A percentile compares a stretch with the other conserved stretches of the same genome.
phyloP scores from a whole-genome alignment of 108 stramenopile genomes.

The Pelagomonas calceolata region DNA sequence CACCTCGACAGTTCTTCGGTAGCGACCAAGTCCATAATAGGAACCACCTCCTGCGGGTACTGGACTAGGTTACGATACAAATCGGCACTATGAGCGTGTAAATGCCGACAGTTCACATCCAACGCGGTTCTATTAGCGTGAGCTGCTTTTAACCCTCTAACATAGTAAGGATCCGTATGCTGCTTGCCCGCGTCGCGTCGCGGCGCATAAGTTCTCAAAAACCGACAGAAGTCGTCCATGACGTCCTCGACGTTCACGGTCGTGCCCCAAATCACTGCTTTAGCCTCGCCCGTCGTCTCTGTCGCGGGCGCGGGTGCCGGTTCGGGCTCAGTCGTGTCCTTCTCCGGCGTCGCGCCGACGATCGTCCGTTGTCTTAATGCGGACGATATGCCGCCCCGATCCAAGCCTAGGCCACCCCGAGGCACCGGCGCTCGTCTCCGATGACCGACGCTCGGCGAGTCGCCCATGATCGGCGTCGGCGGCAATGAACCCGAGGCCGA shows the following conservation, averaged over 20 bases:
- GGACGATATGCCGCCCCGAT: too few relatives aligned
- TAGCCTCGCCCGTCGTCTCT: conserved; percentile 13
- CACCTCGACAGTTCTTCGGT: too few relatives aligned
- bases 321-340: too few relatives aligned
- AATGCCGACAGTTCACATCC: conserved; percentile 80
- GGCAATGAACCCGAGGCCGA: too few relatives aligned
- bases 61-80: conserved; percentile 82
- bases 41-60: conserved; percentile 89
- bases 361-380: too few relatives aligned
- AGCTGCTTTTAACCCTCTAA: not conserved
- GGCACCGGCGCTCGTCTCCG: too few relatives aligned
- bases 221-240: not conserved
- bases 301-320: not conserved
- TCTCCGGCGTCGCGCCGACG: too few relatives aligned
- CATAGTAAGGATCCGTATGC: not conserved
- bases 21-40: conserved; percentile 70
- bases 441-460: too few relatives aligned
- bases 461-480: too few relatives aligned
- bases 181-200: not conserved
- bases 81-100: conserved; percentile 65
- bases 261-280: conserved; percentile 50
- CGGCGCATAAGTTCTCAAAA: not conserved
- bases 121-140: conserved; percentile 31
- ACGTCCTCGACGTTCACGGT: conserved; percentile 2
- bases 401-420: too few relatives aligned